Evolutionary conservation across 306 rosid genomes (phyloP).

Genomic region (Pterocarpus macrocarpus): DNA sequence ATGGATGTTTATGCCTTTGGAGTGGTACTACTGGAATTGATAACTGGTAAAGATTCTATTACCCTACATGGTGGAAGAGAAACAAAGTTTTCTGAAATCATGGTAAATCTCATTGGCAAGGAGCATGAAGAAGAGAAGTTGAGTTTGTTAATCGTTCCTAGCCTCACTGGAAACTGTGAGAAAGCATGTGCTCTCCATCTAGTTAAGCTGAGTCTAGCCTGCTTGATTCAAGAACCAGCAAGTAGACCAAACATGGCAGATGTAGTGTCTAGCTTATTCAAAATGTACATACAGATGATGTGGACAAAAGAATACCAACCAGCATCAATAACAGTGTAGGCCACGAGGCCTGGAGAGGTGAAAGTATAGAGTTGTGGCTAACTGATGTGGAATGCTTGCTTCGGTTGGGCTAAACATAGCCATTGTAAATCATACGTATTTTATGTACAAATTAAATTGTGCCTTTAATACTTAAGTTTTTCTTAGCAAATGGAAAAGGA

Average conservation of each 20-base stretch:
- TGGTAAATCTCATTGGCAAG: conserved; percentile 41
- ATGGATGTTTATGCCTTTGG: conserved; percentile 75
- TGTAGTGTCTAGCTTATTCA: conserved; percentile 52
- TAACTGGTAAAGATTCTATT: conserved; percentile 60
- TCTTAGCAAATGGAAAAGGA: neutral
- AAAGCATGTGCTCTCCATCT: conserved; percentile 49
- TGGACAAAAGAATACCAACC: conserved; percentile 27
- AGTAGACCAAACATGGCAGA: conserved; percentile 54
- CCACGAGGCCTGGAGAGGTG: conserved; percentile 35
- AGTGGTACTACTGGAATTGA: conserved; percentile 67
- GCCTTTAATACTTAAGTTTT: conserved; percentile 13
- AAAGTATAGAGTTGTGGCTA: conserved; percentile 2
- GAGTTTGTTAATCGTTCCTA: conserved; percentile 55
- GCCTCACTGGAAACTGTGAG: conserved; percentile 45
- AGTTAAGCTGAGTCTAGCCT: conserved; percentile 58
- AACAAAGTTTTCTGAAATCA: conserved; percentile 52
- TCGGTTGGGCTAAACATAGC: neutral
- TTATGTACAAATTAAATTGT: neutral
- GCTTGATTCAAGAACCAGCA: conserved; percentile 55
- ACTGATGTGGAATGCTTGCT: neutral
- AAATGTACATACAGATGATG: conserved; percentile 32
- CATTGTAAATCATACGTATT: neutral
- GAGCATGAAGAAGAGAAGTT: conserved; percentile 51
- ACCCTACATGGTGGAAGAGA: conserved; percentile 52
- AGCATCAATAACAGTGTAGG: neutral